Conservation (phyloP, 176 grass and related monocot species). For the Aegilops umbellulata region DNA sequence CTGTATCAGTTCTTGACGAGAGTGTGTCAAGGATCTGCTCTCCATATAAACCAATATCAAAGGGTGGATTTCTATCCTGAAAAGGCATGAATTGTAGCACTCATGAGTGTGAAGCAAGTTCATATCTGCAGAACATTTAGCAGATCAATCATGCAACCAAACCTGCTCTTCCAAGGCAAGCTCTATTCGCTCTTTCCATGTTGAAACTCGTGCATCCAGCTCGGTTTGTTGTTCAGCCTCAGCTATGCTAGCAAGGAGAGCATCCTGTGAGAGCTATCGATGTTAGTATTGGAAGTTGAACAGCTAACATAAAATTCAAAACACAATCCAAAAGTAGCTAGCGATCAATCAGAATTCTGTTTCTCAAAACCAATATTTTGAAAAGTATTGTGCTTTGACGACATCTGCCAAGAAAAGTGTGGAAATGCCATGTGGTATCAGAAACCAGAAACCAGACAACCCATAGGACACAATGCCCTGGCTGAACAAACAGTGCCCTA, state of each 20-base stretch:
- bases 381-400: background rate
- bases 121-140: background rate
- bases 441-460: background rate
- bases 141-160: constrained; percentile 22
- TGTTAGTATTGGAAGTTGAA: constrained; percentile 12
- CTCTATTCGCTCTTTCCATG: constrained; percentile 94
- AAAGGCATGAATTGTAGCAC: constrained; percentile 3
- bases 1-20: constrained; percentile 46
- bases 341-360: background rate
- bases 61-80: constrained; percentile 83
- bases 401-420: background rate
- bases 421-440: background rate
- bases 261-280: constrained; percentile 41
- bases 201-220: constrained; percentile 86
- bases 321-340: background rate
- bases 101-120: constrained; percentile 19
- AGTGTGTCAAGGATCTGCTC: constrained; percentile 70
- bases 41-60: constrained; percentile 92
- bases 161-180: constrained; percentile 87
- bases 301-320: background rate
- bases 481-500: background rate
- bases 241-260: constrained; percentile 77
- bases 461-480: background rate
- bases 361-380: background rate
- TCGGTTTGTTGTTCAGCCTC: constrained; percentile 85